Evolutionary conservation across 2,329 filamentous ascomycete genomes (phyloP).

Genomic region (Stemphylium vesicarium): DNA sequence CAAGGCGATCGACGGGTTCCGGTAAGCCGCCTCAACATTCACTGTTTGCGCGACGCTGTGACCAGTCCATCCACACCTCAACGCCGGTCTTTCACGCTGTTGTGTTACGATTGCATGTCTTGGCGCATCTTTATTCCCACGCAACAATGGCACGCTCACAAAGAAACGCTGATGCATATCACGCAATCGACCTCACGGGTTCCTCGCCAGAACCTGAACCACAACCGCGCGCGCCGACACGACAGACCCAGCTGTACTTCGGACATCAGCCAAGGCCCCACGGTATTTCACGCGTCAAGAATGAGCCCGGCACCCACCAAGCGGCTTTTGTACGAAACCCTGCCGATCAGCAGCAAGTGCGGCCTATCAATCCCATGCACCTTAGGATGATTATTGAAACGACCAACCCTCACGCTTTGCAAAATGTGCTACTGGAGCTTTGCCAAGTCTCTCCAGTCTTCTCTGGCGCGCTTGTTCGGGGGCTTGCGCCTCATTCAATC

Average conservation of each 20-base stretch:
- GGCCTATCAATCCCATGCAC: slow-evolving; percentile 32
- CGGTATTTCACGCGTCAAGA: slow-evolving; percentile 1
- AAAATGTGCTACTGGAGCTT: slow-evolving; percentile 33
- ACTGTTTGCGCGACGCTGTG: slow-evolving; percentile 1
- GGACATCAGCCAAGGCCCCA: slow-evolving; percentile 14
- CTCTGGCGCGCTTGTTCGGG: slow-evolving; percentile 40
- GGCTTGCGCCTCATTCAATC: slow-evolving; percentile 39
- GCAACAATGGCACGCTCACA: slow-evolving; percentile 8
- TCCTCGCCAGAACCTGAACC: slow-evolving; percentile 30
- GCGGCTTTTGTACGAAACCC: not conserved
- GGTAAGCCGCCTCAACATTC: not conserved
- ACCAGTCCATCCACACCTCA: not conserved
- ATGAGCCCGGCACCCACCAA: not conserved
- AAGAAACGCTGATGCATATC: slow-evolving; percentile 8
- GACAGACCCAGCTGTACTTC: slow-evolving; percentile 17
- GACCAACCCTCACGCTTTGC: slow-evolving; percentile 23
- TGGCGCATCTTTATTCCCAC: not conserved
- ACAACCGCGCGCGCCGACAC: slow-evolving; percentile 8
- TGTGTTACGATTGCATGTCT: not conserved
- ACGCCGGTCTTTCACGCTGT: not conserved
- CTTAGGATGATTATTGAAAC: slow-evolving; percentile 37
- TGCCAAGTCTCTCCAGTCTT: slow-evolving; percentile 42
- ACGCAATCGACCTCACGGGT: slow-evolving; percentile 35
- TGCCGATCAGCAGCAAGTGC: slow-evolving; percentile 12
- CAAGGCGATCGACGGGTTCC: not conserved